Conservation (phyloP, 2,329 filamentous ascomycete species). For the Sclerotinia glacialis region DNA sequence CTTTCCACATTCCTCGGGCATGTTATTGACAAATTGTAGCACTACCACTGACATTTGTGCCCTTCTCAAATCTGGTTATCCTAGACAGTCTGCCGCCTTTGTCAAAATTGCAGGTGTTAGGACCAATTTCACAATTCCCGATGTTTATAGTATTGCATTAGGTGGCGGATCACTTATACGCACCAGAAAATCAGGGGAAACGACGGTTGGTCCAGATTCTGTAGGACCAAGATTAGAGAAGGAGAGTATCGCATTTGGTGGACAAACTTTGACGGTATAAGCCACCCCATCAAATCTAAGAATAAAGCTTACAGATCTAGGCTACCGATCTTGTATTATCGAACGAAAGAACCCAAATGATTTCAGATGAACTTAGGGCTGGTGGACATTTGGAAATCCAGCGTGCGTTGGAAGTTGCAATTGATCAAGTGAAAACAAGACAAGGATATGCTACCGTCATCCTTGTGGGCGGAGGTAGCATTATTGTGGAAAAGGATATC, state of each 20-base stretch:
- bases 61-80: conserved; percentile 57
- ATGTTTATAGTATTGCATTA: conserved; percentile 55
- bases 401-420: conserved; percentile 50
- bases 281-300: conserved; percentile 30
- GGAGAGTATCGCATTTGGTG: conserved; percentile 53
- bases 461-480: conserved; percentile 56
- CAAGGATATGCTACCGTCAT: conserved; percentile 51
- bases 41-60: conserved; percentile 61
- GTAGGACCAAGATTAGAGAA: conserved; percentile 52
- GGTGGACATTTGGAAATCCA: conserved; percentile 31
- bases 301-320: conserved; percentile 41
- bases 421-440: conserved; percentile 57
- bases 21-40: conserved; percentile 34
- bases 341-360: conserved; percentile 15
- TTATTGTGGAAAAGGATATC: conserved; percentile 48
- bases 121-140: conserved; percentile 57
- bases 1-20: neutral
- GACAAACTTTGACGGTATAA: conserved; percentile 51
- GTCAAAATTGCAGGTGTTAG: conserved; percentile 57
- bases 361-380: conserved; percentile 25
- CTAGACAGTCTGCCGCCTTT: conserved; percentile 57
- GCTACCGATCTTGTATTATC: conserved; percentile 32
- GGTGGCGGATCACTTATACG: conserved; percentile 52
- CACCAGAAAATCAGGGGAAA: conserved; percentile 45
- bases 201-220: conserved; percentile 54